Base-by-base conservation (phyloP, 805 yeast species). In the Candida berthetii region DNA sequence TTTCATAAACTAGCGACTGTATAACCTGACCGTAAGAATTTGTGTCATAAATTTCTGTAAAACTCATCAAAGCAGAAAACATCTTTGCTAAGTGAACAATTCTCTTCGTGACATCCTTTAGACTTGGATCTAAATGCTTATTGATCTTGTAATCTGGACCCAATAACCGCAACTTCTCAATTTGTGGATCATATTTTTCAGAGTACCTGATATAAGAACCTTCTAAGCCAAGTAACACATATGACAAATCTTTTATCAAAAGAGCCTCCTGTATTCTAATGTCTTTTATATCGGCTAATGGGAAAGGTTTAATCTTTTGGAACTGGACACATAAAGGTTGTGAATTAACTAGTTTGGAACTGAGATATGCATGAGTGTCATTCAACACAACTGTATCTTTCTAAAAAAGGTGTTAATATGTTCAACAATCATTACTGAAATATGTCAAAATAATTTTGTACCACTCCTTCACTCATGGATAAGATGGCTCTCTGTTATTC, bases 61-160 rank as follows among this genome's bases (percentile, higher is more conserved):
- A 89, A 13, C 74, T 66, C 8, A 60, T 58, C 40, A 93, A 64
- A 1, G 81, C 76, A 22, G 71, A 64, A 54, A 75, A 85, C 57
- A 72, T 71, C 47, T 79, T 80, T 0, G 96, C 96, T 36, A 72
- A 64, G 38, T 69, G 71, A 11, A 78, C 71, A 20, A 89, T 60
- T 40, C 77, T 69, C 50, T 76, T 76, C 9, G 88, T 73, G 14
- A 87, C 70, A 42, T 83, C 84, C 54, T 83, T 83, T 43, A 87
- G 66, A 20, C 89, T 76, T 1, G 84, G 71, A 52, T 87, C 95
- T 52, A 93, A 65, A 43, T 76, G 78, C 48, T 78, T 82, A 34
- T 85, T 81, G 20, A 88, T 74, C 46, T 78, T 72, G 60, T 74
- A 89, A 44, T 83, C 91, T 1, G 96, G 95, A 0, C 95, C 95